Conservation (phyloP, 352 stramenopile genomes). For the Globisporangium sylvaticum region DNA sequence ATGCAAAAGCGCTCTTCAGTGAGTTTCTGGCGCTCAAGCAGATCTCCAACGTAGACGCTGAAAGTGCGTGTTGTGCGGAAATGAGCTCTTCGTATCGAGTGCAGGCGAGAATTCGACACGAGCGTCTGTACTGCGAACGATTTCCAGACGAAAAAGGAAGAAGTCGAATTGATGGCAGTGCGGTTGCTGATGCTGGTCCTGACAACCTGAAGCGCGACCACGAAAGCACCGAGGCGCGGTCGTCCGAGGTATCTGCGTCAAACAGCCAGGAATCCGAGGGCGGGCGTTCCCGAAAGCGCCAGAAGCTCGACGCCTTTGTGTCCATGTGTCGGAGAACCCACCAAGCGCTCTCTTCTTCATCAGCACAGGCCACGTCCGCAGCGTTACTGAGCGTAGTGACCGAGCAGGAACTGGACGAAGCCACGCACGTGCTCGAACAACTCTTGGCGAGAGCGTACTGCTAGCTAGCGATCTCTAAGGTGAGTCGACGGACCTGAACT, state of each 20-base stretch:
- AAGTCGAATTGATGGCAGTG: not conserved
- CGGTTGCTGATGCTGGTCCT: conserved; percentile 10
- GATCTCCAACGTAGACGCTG: conserved; percentile 16
- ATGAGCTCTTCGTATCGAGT: conserved; percentile 12
- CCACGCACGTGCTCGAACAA: conserved; percentile 36
- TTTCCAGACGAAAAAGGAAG: conserved; percentile 26
- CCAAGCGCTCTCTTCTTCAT: conserved; percentile 30
- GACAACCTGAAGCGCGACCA: conserved; percentile 18
- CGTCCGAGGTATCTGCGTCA: conserved; percentile 1
- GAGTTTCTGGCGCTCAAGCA: conserved; percentile 18
- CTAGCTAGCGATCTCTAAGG: not conserved
- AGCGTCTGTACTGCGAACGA: conserved; percentile 16
- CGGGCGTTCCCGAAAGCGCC: conserved; percentile 3
- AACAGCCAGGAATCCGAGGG: conserved; percentile 9
- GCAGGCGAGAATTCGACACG: not conserved
- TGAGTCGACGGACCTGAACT: not conserved
- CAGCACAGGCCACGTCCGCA: conserved; percentile 16
- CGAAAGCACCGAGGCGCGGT: conserved; percentile 3
- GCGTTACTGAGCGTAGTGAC: conserved; percentile 29
- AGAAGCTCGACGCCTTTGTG: conserved; percentile 18
- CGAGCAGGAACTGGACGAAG: conserved; percentile 44
- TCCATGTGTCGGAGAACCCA: conserved; percentile 41
- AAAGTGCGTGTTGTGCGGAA: conserved; percentile 13
- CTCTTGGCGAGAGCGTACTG: conserved; percentile 28
- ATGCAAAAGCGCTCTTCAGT: conserved; percentile 20